phyloP scores from a whole-genome alignment of 2,329 filamentous ascomycete species.

The Pseudocercospora macadamiae region DNA sequence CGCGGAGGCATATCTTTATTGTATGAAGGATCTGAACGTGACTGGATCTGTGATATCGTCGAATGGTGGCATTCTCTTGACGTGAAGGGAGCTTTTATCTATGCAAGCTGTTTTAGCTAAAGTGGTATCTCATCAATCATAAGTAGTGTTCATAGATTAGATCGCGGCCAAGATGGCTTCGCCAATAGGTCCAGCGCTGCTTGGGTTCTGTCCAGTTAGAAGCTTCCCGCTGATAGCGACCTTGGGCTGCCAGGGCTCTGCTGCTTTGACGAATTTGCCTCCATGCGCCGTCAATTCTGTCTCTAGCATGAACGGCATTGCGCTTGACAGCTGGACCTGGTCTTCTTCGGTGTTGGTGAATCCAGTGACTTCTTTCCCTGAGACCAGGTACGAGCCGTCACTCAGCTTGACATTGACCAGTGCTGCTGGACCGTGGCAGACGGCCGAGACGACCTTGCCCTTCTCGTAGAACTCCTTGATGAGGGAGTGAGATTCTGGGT shows the following conservation, averaged over 20 bases:
- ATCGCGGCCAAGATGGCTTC: constrained; percentile 42
- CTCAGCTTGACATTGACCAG: constrained; percentile 60
- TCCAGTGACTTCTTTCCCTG: constrained; percentile 62
- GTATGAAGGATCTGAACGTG: constrained; percentile 48
- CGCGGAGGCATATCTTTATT: constrained; percentile 48
- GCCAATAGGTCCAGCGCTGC: constrained; percentile 47
- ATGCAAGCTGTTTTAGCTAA: background rate
- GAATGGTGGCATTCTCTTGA: constrained; percentile 43
- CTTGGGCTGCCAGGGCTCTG: constrained; percentile 53
- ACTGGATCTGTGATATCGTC: constrained; percentile 46
- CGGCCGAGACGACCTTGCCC: constrained; percentile 66
- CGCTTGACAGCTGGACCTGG: constrained; percentile 38
- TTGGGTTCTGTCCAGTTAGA: constrained; percentile 55
- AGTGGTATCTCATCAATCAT: background rate
- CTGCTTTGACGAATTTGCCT: constrained; percentile 62
- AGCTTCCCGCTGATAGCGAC: constrained; percentile 46
- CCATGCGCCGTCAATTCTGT: constrained; percentile 57
- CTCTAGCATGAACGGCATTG: constrained; percentile 65
- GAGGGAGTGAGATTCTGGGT: constrained; percentile 60
- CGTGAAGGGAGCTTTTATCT: background rate
- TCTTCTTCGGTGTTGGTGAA: constrained; percentile 63
- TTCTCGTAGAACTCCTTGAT: constrained; percentile 64
- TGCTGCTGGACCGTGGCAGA: constrained; percentile 70
- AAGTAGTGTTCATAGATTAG: background rate
- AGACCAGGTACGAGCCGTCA: constrained; percentile 58